Percentiles rank a stretch among this genome's conserved stretches.
Evolutionary conservation across 495 filamentous ascomycete genomes (phyloP).

Genomic region (Talaromyces proteolyticus): DNA sequence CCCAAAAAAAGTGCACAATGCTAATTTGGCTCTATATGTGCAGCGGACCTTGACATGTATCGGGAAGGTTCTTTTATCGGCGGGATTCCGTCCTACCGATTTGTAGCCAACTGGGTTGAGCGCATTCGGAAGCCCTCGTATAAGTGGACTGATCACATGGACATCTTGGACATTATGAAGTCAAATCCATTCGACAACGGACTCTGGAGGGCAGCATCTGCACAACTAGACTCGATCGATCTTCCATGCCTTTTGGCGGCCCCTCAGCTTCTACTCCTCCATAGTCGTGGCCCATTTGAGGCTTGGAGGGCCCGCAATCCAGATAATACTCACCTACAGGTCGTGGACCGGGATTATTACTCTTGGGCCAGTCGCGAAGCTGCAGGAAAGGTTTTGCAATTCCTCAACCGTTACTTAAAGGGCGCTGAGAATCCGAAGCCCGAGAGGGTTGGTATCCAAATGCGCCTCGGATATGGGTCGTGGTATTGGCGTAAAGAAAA

Average conservation of each 20-base stretch:
- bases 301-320: not conserved
- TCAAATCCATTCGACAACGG: not conserved
- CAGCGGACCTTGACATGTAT: not conserved
- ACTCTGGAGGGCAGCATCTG: not conserved
- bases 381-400: not conserved
- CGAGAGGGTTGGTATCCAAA: not conserved
- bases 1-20: not conserved
- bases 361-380: not conserved
- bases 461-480: not conserved
- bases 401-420: not conserved
- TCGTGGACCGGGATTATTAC: not conserved
- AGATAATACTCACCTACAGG: not conserved
- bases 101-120: not conserved
- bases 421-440: not conserved
- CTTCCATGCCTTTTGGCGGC: not conserved
- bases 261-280: not conserved
- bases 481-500: slow-evolving; percentile 2
- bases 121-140: not conserved
- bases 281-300: not conserved
- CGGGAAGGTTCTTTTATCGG: not conserved
- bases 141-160: not conserved
- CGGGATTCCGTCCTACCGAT: not conserved
- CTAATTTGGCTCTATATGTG: not conserved
- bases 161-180: not conserved
- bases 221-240: not conserved